Evolutionary conservation across 164 flowering plant genomes (phyloP).

Genomic region (Stephania cephalantha): DNA sequence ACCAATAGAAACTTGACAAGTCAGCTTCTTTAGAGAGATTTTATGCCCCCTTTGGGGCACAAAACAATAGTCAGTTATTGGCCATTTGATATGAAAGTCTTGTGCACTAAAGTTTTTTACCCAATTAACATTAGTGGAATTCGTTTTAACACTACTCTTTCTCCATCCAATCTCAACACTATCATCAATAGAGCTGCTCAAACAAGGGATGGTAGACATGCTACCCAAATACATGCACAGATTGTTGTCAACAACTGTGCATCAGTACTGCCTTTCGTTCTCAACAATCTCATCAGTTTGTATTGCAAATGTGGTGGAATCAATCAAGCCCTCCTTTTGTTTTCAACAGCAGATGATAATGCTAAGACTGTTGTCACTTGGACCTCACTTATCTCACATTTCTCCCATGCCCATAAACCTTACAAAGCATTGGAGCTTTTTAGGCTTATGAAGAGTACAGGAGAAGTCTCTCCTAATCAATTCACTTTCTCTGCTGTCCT

Average conservation of each 20-base stretch:
- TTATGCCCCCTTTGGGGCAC: neutral
- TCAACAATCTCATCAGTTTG: conserved; percentile 46
- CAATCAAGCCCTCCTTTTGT: conserved; percentile 24
- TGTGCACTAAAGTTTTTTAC: too few relatives aligned
- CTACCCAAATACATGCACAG: conserved; percentile 56
- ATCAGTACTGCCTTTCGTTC: conserved; percentile 31
- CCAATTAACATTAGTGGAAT: too few relatives aligned
- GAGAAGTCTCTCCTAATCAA: conserved; percentile 36
- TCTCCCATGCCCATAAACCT: conserved; percentile 29
- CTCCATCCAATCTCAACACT: conserved; percentile 36
- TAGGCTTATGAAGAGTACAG: conserved; percentile 33
- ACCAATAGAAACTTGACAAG: neutral
- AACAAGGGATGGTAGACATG: conserved; percentile 28
- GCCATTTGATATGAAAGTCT: too few relatives aligned
- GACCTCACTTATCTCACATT: conserved; percentile 51
- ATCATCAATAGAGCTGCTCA: conserved; percentile 32
- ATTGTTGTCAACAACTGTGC: conserved; percentile 32
- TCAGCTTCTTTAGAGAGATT: neutral
- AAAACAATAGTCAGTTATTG: too few relatives aligned
- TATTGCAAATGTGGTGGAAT: conserved; percentile 45
- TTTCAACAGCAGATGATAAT: conserved; percentile 20
- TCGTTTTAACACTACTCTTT: neutral
- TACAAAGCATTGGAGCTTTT: conserved; percentile 35
- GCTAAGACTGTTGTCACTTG: conserved; percentile 40
- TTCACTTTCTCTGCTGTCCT: conserved; percentile 53